Base-by-base conservation (phyloP, 345 rosid species). In the Heritiera fomes region DNA sequence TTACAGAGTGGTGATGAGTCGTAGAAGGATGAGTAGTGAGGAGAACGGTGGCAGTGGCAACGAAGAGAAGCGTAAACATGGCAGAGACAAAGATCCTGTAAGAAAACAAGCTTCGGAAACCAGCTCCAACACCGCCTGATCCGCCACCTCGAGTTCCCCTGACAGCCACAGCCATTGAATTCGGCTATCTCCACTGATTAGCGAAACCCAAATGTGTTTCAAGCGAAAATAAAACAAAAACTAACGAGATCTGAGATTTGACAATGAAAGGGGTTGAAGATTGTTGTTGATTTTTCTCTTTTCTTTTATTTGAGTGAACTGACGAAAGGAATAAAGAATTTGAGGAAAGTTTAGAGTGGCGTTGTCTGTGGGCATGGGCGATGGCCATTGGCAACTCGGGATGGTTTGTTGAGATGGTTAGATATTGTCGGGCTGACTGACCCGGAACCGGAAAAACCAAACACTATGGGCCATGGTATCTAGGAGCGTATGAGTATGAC, bases 81-180 rank as follows among this genome's bases (percentile, higher is more conserved):
- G 97, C 98, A 52, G 98, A 94, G 83, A 93, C 86, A 80, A 94
- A 89, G 85, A 94, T 80, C 82, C 98, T 86, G 82, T 90, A 91
- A 8, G 97, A 87, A 84, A 88, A 91, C 78, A 90, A 91, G 78
- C 89, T 72, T 17, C 94, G 89, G 68, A 91, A 78, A 72, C 87
- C 88, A 82, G 80, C 80, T 77, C 78, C 81, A 77, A 82, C 67
- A 49, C 89, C 91, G 59, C 88, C 89, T 73, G 84, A 88, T 75
- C 83, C 86, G 40, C 87, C 85, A 3, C 88, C 91, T 6, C 97
- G 90, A 80, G 90, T 80, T 73, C 97, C 97, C 71, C 96, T 89
- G 83, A 84, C 84, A 87, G 93, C 87, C 81, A 88, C 93, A 78
- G 96, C 97, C 97, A 94, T 94, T 64, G 82, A 30, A 78, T 58